Conservation (phyloP, 2,329 filamentous ascomycete species). For the Penicillium sp. region DNA sequence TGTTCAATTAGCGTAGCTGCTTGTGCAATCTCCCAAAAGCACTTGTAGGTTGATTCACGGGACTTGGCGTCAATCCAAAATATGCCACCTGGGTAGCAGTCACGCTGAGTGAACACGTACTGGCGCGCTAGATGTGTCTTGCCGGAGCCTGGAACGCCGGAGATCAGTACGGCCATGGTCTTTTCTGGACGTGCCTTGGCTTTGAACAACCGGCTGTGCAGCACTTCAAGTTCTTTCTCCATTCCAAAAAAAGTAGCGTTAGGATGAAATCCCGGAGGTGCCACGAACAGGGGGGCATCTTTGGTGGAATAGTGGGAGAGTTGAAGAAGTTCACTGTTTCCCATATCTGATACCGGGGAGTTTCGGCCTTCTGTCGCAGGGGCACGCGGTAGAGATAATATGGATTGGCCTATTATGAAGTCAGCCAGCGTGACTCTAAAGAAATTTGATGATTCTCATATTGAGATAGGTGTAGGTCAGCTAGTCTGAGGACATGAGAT, state of each 20-base stretch:
- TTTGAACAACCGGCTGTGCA: slow-evolving; percentile 62
- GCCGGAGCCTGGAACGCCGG: slow-evolving; percentile 64
- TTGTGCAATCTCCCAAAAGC: slow-evolving; percentile 66
- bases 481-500: slow-evolving; percentile 17
- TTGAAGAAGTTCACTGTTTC: slow-evolving; percentile 24
- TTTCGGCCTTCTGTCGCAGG: slow-evolving; percentile 27
- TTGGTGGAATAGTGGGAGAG: slow-evolving; percentile 25
- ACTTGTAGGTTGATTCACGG: slow-evolving; percentile 57
- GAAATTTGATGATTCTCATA: slow-evolving; percentile 9
- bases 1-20: slow-evolving; percentile 53
- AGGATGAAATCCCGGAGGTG: slow-evolving; percentile 59
- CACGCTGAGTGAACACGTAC: slow-evolving; percentile 62
- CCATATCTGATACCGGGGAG: slow-evolving; percentile 28
- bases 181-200: slow-evolving; percentile 57
- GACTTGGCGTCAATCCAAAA: slow-evolving; percentile 70
- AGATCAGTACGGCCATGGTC: slow-evolving; percentile 63
- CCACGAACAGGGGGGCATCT: slow-evolving; percentile 42
- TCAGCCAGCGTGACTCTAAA: slow-evolving; percentile 37
- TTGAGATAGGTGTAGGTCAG: slow-evolving; percentile 15
- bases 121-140: slow-evolving; percentile 69
- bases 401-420: slow-evolving; percentile 36
- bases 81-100: slow-evolving; percentile 63
- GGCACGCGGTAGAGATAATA: slow-evolving; percentile 23
- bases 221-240: slow-evolving; percentile 55
- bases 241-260: slow-evolving; percentile 65